These are phyloP conservation scores for Flagelloscypha sp. DNA, from an alignment of 768 basidiomycete genomes.

Conservation along the genomic window DNA sequence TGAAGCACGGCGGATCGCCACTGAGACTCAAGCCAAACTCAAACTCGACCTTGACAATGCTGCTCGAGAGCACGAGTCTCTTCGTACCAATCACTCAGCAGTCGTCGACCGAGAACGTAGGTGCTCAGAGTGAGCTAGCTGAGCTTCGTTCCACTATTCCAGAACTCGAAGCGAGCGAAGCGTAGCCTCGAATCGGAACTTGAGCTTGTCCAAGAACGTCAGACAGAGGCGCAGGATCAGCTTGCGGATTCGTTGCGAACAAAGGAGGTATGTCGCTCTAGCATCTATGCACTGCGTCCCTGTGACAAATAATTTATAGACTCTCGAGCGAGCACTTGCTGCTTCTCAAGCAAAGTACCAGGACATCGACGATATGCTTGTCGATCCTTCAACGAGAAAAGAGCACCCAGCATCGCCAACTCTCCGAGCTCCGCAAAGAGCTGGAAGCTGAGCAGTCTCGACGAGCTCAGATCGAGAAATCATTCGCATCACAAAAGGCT, in stretches of 20 bases:
- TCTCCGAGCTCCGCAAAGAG: slow-evolving; percentile 63
- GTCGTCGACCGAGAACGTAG: slow-evolving; percentile 55
- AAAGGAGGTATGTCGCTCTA: slow-evolving; percentile 57
- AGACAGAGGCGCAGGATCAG: slow-evolving; percentile 58
- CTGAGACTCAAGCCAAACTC: slow-evolving; percentile 65
- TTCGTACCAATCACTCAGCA: slow-evolving; percentile 54
- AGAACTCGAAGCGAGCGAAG: slow-evolving; percentile 63
- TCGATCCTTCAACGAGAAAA: slow-evolving; percentile 81
- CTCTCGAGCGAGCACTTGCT: slow-evolving; percentile 68
- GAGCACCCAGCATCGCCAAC: slow-evolving; percentile 60
- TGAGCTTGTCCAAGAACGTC: slow-evolving; percentile 56
- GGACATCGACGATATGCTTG: slow-evolving; percentile 81
- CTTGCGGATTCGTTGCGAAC: slow-evolving; percentile 50
- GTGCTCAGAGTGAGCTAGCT: slow-evolving; percentile 40
- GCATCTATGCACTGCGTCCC: neutral
- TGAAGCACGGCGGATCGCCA: slow-evolving; percentile 49
- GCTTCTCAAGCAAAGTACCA: slow-evolving; percentile 68
- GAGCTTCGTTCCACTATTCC: slow-evolving; percentile 40
- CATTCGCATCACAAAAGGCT: slow-evolving; percentile 49
- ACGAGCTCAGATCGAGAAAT: slow-evolving; percentile 68
- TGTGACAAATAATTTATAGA: slow-evolving; percentile 31
- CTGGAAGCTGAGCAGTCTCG: slow-evolving; percentile 67
- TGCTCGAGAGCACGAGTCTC: slow-evolving; percentile 47
- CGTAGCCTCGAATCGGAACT: slow-evolving; percentile 65
- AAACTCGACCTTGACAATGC: slow-evolving; percentile 68